Evolutionary conservation across 192 early-diverging fungal species (phyloP).

Genomic region (Coemansia sp.): DNA sequence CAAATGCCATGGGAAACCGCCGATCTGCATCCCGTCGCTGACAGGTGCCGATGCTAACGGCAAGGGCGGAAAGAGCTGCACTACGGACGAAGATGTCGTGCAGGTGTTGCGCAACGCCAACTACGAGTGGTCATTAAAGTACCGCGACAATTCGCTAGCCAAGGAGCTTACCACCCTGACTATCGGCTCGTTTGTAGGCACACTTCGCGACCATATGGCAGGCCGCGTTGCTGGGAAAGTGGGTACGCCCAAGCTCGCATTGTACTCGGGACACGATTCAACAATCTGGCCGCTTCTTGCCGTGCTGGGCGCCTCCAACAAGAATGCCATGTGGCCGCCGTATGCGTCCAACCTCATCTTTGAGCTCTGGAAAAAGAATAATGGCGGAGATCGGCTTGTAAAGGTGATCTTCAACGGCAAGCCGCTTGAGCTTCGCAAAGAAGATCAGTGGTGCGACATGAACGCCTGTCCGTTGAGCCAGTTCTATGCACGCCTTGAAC

Average conservation of each 20-base stretch:
- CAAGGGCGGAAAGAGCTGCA: slow-evolving; percentile 10
- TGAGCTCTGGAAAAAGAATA: slow-evolving; percentile 55
- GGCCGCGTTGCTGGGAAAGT: slow-evolving; percentile 26
- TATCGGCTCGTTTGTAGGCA: slow-evolving; percentile 53
- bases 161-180: slow-evolving; percentile 28
- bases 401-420: slow-evolving; percentile 60
- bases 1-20: slow-evolving; percentile 31
- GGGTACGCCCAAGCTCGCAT: slow-evolving; percentile 37
- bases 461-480: slow-evolving; percentile 37
- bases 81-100: slow-evolving; percentile 33
- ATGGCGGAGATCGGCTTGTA: slow-evolving; percentile 40
- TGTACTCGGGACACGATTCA: slow-evolving; percentile 58
- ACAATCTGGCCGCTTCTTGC: slow-evolving; percentile 51
- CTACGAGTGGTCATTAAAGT: slow-evolving; percentile 32
- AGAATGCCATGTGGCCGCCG: slow-evolving; percentile 55
- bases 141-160: slow-evolving; percentile 37
- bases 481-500: slow-evolving; percentile 33
- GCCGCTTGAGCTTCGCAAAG: slow-evolving; percentile 27
- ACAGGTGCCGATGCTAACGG: slow-evolving; percentile 19
- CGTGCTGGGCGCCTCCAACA: slow-evolving; percentile 33
- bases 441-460: slow-evolving; percentile 48
- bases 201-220: slow-evolving; percentile 41
- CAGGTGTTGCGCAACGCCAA: slow-evolving; percentile 40
- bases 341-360: slow-evolving; percentile 57
- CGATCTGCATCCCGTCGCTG: slow-evolving; percentile 23